These are phyloP conservation scores for Hemisphaericaspora lyxosophila DNA, from an alignment of 1,139 yeast genomes.

Conservation along the genomic window DNA sequence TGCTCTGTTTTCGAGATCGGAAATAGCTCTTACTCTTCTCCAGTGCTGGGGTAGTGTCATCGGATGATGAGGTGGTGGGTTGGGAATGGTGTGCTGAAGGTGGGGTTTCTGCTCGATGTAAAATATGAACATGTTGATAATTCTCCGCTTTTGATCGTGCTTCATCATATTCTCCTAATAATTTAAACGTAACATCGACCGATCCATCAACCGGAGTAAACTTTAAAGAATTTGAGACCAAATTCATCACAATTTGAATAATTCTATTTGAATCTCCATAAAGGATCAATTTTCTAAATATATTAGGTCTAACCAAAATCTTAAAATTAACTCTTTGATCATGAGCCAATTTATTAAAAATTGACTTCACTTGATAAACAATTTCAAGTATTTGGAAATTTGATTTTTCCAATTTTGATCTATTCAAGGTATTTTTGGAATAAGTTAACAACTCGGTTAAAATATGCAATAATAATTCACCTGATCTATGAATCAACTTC, in stretches of 20 bases:
- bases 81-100: background rate
- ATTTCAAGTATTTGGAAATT: slow-evolving; percentile 75
- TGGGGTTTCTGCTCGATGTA: slow-evolving; percentile 8
- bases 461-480: slow-evolving; percentile 81
- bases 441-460: slow-evolving; percentile 86
- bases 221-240: slow-evolving; percentile 83
- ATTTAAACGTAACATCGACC: slow-evolving; percentile 64
- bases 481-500: slow-evolving; percentile 80
- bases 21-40: background rate
- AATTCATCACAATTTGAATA: slow-evolving; percentile 81
- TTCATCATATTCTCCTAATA: slow-evolving; percentile 74
- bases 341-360: slow-evolving; percentile 79
- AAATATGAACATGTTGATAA: slow-evolving; percentile 31
- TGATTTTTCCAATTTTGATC: slow-evolving; percentile 79
- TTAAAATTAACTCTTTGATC: slow-evolving; percentile 71
- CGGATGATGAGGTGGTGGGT: background rate
- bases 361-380: slow-evolving; percentile 80
- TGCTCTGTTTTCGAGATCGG: too few relatives aligned
- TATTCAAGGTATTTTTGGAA: slow-evolving; percentile 83
- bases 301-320: slow-evolving; percentile 59
- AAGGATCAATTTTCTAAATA: slow-evolving; percentile 59
- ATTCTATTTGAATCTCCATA: slow-evolving; percentile 87
- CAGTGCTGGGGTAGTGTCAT: background rate
- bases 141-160: slow-evolving; percentile 32
- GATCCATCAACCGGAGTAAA: slow-evolving; percentile 87